A percentile compares a stretch with the other conserved stretches of the same genome.
Evolutionary conservation across 352 stramenopile genomes (phyloP).

Genomic region (Phytophthora cryptogea): DNA sequence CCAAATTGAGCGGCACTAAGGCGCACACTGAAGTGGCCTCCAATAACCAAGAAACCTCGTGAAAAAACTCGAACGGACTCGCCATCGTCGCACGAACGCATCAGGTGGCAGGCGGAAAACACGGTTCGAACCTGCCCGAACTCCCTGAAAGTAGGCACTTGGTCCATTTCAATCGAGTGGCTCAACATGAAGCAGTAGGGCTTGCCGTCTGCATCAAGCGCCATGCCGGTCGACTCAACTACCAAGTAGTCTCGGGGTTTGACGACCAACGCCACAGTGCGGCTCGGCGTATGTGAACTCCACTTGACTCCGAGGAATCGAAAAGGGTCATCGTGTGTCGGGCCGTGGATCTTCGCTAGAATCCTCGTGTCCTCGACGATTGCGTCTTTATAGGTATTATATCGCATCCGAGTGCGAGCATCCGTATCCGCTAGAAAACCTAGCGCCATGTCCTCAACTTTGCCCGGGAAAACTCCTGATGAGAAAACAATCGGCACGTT

Average conservation of each 20-base stretch:
- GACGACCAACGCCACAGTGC: constrained; percentile 33
- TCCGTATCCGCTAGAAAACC: constrained; percentile 45
- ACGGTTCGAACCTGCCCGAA: constrained; percentile 32
- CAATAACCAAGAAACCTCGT: constrained; percentile 39
- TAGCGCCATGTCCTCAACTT: constrained; percentile 49
- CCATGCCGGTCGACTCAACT: constrained; percentile 53
- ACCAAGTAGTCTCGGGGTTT: constrained; percentile 57
- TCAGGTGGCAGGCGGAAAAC: constrained; percentile 43
- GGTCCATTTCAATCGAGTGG: constrained; percentile 38
- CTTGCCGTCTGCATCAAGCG: constrained; percentile 39
- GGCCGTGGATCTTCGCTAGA: constrained; percentile 24
- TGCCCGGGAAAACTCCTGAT: constrained; percentile 37
- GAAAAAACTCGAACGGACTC: constrained; percentile 37
- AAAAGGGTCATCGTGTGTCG: constrained; percentile 39
- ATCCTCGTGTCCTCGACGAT: constrained; percentile 30
- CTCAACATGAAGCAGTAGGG: constrained; percentile 38
- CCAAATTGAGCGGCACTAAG: constrained; percentile 30
- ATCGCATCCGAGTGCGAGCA: constrained; percentile 17
- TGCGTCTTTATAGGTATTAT: constrained; percentile 28
- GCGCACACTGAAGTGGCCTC: constrained; percentile 34
- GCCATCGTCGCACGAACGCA: constrained; percentile 14
- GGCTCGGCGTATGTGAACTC: constrained; percentile 23
- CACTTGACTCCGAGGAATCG: constrained; percentile 59
- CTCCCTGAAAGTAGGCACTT: constrained; percentile 38
- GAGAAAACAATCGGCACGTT: constrained; percentile 38